These are phyloP conservation scores for Saccharomycopsis amapae DNA, from an alignment of 805 yeast species.

Conservation along the genomic window DNA sequence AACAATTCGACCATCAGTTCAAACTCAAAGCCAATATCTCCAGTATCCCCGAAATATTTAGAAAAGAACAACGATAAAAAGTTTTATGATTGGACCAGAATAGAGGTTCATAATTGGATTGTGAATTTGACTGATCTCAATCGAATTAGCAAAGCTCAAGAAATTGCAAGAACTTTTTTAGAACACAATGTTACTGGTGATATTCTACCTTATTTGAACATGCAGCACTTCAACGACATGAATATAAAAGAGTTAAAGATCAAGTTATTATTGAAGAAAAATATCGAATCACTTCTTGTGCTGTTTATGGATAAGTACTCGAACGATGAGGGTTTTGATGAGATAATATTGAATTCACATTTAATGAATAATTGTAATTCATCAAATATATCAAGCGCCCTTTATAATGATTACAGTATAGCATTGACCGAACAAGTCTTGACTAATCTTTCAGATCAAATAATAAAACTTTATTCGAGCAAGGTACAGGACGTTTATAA, in stretches of 20 bases:
- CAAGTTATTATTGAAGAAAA: constrained; percentile 17
- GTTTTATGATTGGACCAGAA: constrained; percentile 20
- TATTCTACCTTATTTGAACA: constrained; percentile 18
- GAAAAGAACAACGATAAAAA: constrained; percentile 16
- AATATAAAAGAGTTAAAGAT: constrained; percentile 16
- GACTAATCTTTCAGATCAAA: constrained; percentile 10
- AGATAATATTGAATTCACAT: constrained; percentile 7
- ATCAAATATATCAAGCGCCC: neutral
- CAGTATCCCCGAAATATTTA: constrained; percentile 18
- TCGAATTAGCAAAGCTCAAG: constrained; percentile 18
- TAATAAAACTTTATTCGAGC: constrained; percentile 4
- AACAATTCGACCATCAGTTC: neutral
- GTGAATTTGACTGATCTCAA: constrained; percentile 17
- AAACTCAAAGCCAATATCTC: constrained; percentile 6
- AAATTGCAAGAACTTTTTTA: constrained; percentile 17
- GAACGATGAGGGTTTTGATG: constrained; percentile 7
- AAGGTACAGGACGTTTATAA: constrained; percentile 5
- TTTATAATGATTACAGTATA: constrained; percentile 3
- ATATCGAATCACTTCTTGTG: constrained; percentile 13
- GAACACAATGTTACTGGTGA: constrained; percentile 22
- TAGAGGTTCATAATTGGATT: constrained; percentile 22
- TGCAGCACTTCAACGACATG: constrained; percentile 18
- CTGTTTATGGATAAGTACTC: constrained; percentile 1
- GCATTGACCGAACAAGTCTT: constrained; percentile 12
- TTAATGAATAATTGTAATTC: neutral